phyloP scores from a whole-genome alignment of 306 rosid species.

The Vigna mungo region DNA sequence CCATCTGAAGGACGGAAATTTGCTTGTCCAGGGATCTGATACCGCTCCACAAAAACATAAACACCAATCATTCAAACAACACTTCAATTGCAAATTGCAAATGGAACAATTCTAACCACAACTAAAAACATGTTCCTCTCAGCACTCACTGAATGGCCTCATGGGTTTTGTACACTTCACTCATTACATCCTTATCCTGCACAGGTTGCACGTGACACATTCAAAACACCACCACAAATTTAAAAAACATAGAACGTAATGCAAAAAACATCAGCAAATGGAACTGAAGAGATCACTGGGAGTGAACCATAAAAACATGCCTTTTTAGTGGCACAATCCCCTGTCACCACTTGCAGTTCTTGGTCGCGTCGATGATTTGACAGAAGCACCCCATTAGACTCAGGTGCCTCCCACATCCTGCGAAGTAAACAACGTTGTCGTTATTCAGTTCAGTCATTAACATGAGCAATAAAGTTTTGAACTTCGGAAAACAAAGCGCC shows the following conservation, averaged over 20 bases:
- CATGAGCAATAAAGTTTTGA: background rate
- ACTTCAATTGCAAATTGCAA: constrained; percentile 4
- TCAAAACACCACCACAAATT: constrained; percentile 4
- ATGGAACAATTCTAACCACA: constrained; percentile 13
- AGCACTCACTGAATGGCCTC: constrained; percentile 82
- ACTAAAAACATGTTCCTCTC: constrained; percentile 17
- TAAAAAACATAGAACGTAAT: background rate
- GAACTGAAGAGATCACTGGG: background rate
- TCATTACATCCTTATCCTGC: constrained; percentile 50
- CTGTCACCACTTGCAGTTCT: constrained; percentile 66
- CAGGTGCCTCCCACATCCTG: constrained; percentile 67
- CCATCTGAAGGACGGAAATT: constrained; percentile 72
- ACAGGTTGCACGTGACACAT: constrained; percentile 53
- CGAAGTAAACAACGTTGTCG: constrained; percentile 2
- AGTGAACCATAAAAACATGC: constrained; percentile 25
- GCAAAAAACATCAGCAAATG: background rate
- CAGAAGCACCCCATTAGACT: constrained; percentile 59
- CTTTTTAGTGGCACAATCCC: constrained; percentile 59
- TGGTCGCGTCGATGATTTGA: constrained; percentile 60
- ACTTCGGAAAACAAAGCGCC: background rate
- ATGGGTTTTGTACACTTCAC: constrained; percentile 69
- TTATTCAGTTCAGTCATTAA: background rate
- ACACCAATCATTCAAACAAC: constrained; percentile 30
- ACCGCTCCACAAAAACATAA: constrained; percentile 44
- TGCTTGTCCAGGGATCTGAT: constrained; percentile 84